Conservation (phyloP, 1,284 basidiomycete genomes). For the Sanguinoderma infundibulare region DNA sequence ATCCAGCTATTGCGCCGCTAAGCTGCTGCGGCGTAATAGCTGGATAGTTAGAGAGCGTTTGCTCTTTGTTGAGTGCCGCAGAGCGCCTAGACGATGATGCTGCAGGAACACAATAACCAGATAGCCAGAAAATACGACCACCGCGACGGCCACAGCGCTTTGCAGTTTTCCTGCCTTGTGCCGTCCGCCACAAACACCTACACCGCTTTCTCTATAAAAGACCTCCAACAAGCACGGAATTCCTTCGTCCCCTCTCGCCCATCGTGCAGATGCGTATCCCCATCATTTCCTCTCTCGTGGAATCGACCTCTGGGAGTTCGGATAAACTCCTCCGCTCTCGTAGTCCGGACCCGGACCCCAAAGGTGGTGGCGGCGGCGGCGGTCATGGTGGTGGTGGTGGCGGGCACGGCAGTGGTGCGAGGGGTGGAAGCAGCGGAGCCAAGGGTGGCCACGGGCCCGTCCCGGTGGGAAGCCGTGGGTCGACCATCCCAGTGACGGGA, state of each 20-base stretch:
- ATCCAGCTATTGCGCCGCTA: too few relatives aligned
- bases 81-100: too few relatives aligned
- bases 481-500: conserved; percentile 32
- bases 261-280: neutral
- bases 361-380: conserved; percentile 20
- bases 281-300: neutral
- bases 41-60: too few relatives aligned
- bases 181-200: neutral
- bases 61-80: too few relatives aligned
- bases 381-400: too few relatives aligned
- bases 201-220: neutral
- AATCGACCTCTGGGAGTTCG: neutral
- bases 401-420: neutral
- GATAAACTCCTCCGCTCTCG: neutral
- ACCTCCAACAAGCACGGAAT: neutral
- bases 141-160: neutral
- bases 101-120: too few relatives aligned
- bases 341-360: neutral
- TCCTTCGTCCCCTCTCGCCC: neutral
- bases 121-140: neutral
- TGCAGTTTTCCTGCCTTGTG: neutral
- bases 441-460: conserved; percentile 16
- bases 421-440: conserved; percentile 25
- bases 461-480: conserved; percentile 7
- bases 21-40: too few relatives aligned